Evolutionary conservation across 768 basidiomycete species (phyloP).

Genomic region (Boletus insuetus): DNA sequence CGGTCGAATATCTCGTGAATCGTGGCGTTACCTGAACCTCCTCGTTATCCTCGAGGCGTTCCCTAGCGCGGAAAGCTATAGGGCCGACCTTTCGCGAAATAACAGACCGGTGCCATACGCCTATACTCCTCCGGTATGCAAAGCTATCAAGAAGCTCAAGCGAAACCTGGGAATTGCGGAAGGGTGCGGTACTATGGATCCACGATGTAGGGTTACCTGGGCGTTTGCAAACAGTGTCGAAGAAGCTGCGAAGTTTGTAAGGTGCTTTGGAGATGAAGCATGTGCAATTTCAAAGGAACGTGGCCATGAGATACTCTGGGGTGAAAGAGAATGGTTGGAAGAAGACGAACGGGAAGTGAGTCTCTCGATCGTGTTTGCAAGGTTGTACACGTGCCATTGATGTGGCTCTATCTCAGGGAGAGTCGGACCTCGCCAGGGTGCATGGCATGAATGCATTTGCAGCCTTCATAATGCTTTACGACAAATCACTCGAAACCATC

Average conservation of each 20-base stretch:
- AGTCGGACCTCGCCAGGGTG: constrained; percentile 51
- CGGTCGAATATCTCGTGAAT: constrained; percentile 45
- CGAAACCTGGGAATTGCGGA: constrained; percentile 62
- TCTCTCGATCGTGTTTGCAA: constrained; percentile 10
- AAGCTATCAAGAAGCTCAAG: constrained; percentile 65
- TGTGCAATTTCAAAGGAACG: constrained; percentile 42
- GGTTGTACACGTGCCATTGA: constrained; percentile 13
- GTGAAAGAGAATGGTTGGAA: constrained; percentile 59
- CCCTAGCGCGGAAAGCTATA: constrained; percentile 43
- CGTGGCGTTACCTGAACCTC: constrained; percentile 60
- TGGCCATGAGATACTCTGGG: constrained; percentile 49
- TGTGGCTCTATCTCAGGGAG: constrained; percentile 44
- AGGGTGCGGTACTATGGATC: constrained; percentile 51
- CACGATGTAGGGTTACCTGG: constrained; percentile 43
- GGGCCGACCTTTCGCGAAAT: constrained; percentile 6
- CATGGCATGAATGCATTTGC: constrained; percentile 71
- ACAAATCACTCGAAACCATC: constrained; percentile 52
- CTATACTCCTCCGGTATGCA: constrained; percentile 66
- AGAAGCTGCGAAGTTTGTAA: constrained; percentile 54
- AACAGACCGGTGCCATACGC: constrained; percentile 33
- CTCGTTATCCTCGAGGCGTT: constrained; percentile 69
- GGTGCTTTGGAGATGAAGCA: constrained; percentile 59
- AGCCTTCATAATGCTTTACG: constrained; percentile 60
- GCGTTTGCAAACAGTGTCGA: constrained; percentile 62
- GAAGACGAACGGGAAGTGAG: constrained; percentile 52